Conservation (phyloP, 2,329 filamentous ascomycete species). For the Penicillium sp. region DNA sequence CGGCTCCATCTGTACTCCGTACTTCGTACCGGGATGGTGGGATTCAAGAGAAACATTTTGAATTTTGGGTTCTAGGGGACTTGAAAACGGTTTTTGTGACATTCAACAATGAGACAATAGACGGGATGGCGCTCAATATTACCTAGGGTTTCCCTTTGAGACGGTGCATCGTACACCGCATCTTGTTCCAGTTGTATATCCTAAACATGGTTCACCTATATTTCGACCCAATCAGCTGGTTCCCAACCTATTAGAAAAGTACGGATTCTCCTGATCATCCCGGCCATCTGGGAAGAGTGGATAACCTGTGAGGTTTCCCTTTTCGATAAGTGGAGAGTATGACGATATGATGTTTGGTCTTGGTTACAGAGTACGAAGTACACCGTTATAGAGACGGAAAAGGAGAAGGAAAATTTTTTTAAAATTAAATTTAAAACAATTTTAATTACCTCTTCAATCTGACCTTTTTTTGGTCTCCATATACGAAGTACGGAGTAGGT, state of each 20-base stretch:
- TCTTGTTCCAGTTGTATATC: neutral
- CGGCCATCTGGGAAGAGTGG: conserved; percentile 5
- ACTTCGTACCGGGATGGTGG: neutral
- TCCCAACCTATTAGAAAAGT: conserved; percentile 3
- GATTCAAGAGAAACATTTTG: neutral
- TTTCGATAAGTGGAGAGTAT: conserved; percentile 5
- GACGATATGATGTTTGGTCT: conserved; percentile 3
- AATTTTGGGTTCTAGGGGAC: conserved; percentile 1
- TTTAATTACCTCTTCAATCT: neutral
- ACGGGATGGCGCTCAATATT: neutral
- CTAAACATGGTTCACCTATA: neutral
- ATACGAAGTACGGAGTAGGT: neutral
- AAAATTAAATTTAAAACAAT: neutral
- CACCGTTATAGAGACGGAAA: neutral
- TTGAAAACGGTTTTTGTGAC: neutral
- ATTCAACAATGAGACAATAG: conserved; percentile 5
- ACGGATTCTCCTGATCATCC: conserved; percentile 8
- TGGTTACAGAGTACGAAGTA: neutral
- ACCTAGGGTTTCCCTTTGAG: neutral
- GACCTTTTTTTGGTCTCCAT: neutral
- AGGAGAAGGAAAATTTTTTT: neutral
- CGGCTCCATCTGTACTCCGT: neutral
- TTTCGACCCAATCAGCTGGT: conserved; percentile 8
- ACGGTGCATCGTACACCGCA: conserved; percentile 4
- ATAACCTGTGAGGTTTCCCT: conserved; percentile 5